Conservation (phyloP, 768 basidiomycete species). For the Fomitopsis pulvina region DNA sequence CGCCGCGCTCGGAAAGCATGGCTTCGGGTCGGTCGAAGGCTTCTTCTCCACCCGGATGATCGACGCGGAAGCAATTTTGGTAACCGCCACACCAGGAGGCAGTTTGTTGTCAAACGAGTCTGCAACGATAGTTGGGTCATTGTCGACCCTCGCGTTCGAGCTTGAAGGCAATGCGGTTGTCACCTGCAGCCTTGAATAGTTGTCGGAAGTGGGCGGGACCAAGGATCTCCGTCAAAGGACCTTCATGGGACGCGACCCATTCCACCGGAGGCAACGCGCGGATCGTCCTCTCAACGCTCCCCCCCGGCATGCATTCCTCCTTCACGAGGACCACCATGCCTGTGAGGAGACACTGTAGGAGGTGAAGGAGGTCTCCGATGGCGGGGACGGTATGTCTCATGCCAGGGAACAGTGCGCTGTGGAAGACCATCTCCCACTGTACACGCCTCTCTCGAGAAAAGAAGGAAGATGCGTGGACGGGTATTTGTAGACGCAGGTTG, state of each 20-base stretch:
- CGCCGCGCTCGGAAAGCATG: neutral
- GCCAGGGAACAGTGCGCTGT: slow-evolving; percentile 31
- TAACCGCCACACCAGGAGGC: neutral
- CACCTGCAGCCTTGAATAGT: slow-evolving; percentile 65
- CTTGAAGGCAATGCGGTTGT: slow-evolving; percentile 66
- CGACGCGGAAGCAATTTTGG: slow-evolving; percentile 3
- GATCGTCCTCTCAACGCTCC: slow-evolving; percentile 66
- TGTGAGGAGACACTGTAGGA: slow-evolving; percentile 36
- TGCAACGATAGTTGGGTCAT: neutral
- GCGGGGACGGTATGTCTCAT: slow-evolving; percentile 32
- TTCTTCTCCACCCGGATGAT: slow-evolving; percentile 2
- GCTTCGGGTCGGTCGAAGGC: slow-evolving; percentile 1
- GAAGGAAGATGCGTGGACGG: slow-evolving; percentile 75
- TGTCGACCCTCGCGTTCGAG: slow-evolving; percentile 42
- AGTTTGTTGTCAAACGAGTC: neutral
- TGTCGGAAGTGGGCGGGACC: slow-evolving; percentile 67
- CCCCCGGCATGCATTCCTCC: slow-evolving; percentile 61
- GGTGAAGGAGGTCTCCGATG: slow-evolving; percentile 30
- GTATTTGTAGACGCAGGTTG: slow-evolving; percentile 63
- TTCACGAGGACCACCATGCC: slow-evolving; percentile 49
- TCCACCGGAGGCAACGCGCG: slow-evolving; percentile 72
- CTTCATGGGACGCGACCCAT: slow-evolving; percentile 70
- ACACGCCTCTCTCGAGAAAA: slow-evolving; percentile 80
- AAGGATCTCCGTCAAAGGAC: slow-evolving; percentile 63
- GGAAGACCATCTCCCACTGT: slow-evolving; percentile 90